A percentile compares a stretch with the other conserved stretches of the same genome.
These are phyloP conservation scores for Theileria sp. DNA, from an alignment of 169 alveolate genomes.

Conservation along the genomic window DNA sequence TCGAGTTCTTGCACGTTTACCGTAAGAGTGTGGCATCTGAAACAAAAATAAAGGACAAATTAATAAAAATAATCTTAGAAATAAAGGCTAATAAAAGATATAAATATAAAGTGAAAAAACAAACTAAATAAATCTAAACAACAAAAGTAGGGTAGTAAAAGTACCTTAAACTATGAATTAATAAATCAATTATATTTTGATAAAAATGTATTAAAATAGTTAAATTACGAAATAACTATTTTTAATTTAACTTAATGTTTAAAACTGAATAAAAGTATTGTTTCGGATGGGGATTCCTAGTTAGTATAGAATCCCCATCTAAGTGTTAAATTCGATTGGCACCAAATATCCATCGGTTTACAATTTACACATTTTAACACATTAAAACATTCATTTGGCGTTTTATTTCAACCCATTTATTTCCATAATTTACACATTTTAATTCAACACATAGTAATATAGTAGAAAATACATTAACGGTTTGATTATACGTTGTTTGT, in stretches of 20 bases:
- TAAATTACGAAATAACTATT: not conserved
- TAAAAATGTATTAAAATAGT: not conserved
- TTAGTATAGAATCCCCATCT: constrained; percentile 2
- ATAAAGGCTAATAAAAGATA: constrained; percentile 69
- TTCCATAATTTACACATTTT: not conserved
- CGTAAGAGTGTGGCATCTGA: constrained; percentile 85
- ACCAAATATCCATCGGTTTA: not conserved
- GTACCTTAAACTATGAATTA: constrained; percentile 13
- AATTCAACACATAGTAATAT: not conserved
- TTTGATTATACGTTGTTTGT: not conserved
- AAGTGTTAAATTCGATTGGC: not conserved
- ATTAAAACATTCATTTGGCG: not conserved
- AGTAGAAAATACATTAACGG: too few species aligned
- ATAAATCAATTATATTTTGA: not conserved
- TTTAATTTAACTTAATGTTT: not conserved
- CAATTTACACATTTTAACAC: not conserved
- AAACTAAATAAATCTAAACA: not conserved
- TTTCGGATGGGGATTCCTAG: constrained; percentile 11
- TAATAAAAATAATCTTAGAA: not conserved
- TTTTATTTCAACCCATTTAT: not conserved
- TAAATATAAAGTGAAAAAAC: not conserved
- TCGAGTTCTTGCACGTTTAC: constrained; percentile 98
- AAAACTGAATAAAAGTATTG: not conserved
- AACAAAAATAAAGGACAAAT: not conserved
- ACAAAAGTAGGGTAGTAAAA: not conserved